A percentile compares a stretch with the other conserved stretches of the same genome.
phyloP scores from a whole-genome alignment of 2,329 filamentous ascomycete species.

The Clarireedia paspali region DNA sequence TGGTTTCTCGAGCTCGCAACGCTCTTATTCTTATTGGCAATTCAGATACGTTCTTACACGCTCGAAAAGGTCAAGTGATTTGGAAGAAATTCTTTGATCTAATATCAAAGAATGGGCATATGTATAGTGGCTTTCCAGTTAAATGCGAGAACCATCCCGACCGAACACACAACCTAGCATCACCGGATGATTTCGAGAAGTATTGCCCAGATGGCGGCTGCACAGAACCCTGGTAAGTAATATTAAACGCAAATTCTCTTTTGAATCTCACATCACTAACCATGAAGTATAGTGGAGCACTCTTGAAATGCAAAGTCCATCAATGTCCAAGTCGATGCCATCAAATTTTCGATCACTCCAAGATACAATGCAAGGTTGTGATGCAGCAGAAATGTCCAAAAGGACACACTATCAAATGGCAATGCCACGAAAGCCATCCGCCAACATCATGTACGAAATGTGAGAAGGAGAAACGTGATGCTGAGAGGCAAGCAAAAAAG shows the following conservation, averaged over 20 bases:
- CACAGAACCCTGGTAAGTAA: slow-evolving; percentile 48
- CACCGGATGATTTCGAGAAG: slow-evolving; percentile 49
- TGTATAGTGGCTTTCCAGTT: slow-evolving; percentile 55
- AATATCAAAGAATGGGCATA: slow-evolving; percentile 41
- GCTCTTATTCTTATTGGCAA: slow-evolving; percentile 65
- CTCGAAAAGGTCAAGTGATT: slow-evolving; percentile 45
- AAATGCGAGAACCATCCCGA: slow-evolving; percentile 52
- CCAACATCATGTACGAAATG: slow-evolving; percentile 42
- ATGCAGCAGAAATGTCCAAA: slow-evolving; percentile 42
- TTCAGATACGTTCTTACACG: slow-evolving; percentile 55
- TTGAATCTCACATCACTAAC: slow-evolving; percentile 9
- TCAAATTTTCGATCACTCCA: slow-evolving; percentile 45
- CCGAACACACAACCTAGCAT: slow-evolving; percentile 37
- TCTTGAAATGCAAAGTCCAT: slow-evolving; percentile 51
- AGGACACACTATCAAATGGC: slow-evolving; percentile 40
- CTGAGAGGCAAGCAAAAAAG: slow-evolving; percentile 33
- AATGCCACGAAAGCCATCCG: slow-evolving; percentile 36
- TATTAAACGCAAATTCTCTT: background rate
- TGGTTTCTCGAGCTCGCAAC: slow-evolving; percentile 59
- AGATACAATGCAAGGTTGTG: slow-evolving; percentile 38
- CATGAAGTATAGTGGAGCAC: slow-evolving; percentile 33
- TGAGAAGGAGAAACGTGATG: slow-evolving; percentile 38
- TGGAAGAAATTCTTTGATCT: slow-evolving; percentile 53
- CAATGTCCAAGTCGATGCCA: slow-evolving; percentile 56
- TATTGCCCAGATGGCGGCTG: slow-evolving; percentile 66